Evolutionary conservation across 495 filamentous ascomycete species (phyloP).

Genomic region (Aspergillus bertholletiae): DNA sequence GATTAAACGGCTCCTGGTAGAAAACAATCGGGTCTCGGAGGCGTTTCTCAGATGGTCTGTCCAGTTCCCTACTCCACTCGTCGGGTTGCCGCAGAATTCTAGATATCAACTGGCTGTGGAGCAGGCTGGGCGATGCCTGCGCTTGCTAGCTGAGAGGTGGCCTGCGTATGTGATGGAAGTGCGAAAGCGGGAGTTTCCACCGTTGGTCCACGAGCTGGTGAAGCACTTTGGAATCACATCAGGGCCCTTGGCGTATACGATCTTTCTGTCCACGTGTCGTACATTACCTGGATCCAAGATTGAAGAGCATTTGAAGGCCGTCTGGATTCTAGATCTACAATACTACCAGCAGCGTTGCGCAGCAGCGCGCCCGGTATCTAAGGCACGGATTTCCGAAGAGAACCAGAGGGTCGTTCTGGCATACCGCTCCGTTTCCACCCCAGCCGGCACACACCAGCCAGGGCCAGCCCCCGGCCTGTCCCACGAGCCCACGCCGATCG

Average conservation of each 20-base stretch:
- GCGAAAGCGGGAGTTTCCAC: constrained; percentile 49
- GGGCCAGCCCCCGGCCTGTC: background rate
- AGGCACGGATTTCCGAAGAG: constrained; percentile 11
- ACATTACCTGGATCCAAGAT: constrained; percentile 15
- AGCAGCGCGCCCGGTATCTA: background rate
- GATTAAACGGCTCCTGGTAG: constrained; percentile 30
- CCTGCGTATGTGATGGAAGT: constrained; percentile 18
- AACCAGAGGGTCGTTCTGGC: constrained; percentile 8
- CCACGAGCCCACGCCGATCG: background rate
- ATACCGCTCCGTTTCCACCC: constrained; percentile 6
- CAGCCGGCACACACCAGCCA: background rate
- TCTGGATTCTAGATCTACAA: constrained; percentile 17
- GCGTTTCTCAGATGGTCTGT: constrained; percentile 49
- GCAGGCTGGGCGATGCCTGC: constrained; percentile 31
- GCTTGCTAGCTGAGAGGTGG: constrained; percentile 31
- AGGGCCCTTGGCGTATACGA: constrained; percentile 50
- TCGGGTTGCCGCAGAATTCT: constrained; percentile 16
- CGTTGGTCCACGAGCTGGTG: constrained; percentile 58
- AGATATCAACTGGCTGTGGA: constrained; percentile 22
- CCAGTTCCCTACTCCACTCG: constrained; percentile 44
- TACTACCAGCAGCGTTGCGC: constrained; percentile 14
- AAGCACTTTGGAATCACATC: constrained; percentile 49
- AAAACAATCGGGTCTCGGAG: constrained; percentile 29
- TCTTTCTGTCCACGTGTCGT: constrained; percentile 54
- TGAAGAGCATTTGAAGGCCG: constrained; percentile 12